Evolutionary conservation across 2,329 filamentous ascomycete species (phyloP).

Genomic region (Aspergillus floridensis): DNA sequence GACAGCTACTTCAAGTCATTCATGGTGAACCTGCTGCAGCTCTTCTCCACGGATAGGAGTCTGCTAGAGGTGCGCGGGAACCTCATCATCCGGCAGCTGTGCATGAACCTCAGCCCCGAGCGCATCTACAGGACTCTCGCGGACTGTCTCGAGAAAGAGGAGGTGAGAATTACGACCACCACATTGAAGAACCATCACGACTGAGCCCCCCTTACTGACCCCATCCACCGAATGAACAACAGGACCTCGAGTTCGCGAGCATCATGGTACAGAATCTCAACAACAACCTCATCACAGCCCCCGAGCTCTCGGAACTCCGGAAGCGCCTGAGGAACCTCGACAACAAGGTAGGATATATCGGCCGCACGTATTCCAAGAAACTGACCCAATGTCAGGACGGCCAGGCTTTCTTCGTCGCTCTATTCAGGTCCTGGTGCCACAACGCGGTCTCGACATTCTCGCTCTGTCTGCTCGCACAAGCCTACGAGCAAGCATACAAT

Average conservation of each 20-base stretch:
- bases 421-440: conserved; percentile 97
- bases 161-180: conserved; percentile 42
- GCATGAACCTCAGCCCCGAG: conserved; percentile 87
- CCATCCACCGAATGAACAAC: background rate
- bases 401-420: conserved; percentile 87
- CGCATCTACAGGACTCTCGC: conserved; percentile 93
- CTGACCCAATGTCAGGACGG: conserved; percentile 63
- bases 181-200: background rate
- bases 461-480: conserved; percentile 88
- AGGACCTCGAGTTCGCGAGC: conserved; percentile 94
- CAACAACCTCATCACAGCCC: conserved; percentile 97
- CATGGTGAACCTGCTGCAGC: conserved; percentile 92
- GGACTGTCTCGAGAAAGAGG: conserved; percentile 95
- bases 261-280: conserved; percentile 99
- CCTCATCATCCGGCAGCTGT: conserved; percentile 92
- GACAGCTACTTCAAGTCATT: conserved; percentile 97
- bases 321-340: conserved; percentile 89
- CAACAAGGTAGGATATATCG: conserved; percentile 59
- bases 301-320: conserved; percentile 84
- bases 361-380: background rate
- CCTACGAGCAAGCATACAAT: conserved; percentile 97
- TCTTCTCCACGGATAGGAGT: conserved; percentile 91
- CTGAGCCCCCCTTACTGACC: conserved; percentile 7
- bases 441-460: conserved; percentile 98
- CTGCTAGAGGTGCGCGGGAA: conserved; percentile 91